Conservation (phyloP, 2,329 filamentous ascomycete genomes). For the Aspergillus costaricaensis region DNA sequence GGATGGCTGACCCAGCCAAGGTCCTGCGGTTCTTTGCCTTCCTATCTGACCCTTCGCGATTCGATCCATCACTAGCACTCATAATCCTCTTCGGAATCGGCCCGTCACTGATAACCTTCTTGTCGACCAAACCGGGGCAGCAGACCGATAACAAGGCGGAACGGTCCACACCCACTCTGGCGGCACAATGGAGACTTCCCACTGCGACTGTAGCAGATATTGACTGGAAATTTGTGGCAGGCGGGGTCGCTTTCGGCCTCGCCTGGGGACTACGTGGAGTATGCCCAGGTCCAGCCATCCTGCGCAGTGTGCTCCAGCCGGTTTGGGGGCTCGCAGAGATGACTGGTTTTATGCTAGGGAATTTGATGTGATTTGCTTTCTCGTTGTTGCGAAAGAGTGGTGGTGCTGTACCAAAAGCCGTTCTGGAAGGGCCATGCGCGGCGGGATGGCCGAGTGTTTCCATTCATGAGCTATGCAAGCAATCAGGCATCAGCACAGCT, state of each 20-base stretch:
- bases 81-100: conserved; percentile 54
- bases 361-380: conserved; percentile 26
- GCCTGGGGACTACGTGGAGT: conserved; percentile 55
- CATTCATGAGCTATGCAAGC: conserved; percentile 20
- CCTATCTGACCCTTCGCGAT: conserved; percentile 45
- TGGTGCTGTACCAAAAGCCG: too few relatives aligned
- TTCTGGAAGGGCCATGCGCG: too few relatives aligned
- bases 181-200: conserved; percentile 46
- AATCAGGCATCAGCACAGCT: conserved; percentile 18
- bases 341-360: conserved; percentile 50
- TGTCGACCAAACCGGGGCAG: conserved; percentile 33
- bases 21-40: conserved; percentile 54
- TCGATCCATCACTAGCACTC: conserved; percentile 54
- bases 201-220: conserved; percentile 50
- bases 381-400: too few relatives aligned
- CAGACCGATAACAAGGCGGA: conserved; percentile 23
- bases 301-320: conserved; percentile 51
- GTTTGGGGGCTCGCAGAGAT: conserved; percentile 52
- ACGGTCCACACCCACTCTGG: conserved; percentile 42
- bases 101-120: conserved; percentile 45
- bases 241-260: conserved; percentile 52
- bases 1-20: conserved; percentile 55
- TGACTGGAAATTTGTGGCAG: conserved; percentile 51
- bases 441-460: too few relatives aligned
- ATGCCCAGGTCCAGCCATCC: conserved; percentile 55